Evolutionary conservation across 805 yeast genomes (phyloP).

Genomic region (Teunomyces funiuensis): DNA sequence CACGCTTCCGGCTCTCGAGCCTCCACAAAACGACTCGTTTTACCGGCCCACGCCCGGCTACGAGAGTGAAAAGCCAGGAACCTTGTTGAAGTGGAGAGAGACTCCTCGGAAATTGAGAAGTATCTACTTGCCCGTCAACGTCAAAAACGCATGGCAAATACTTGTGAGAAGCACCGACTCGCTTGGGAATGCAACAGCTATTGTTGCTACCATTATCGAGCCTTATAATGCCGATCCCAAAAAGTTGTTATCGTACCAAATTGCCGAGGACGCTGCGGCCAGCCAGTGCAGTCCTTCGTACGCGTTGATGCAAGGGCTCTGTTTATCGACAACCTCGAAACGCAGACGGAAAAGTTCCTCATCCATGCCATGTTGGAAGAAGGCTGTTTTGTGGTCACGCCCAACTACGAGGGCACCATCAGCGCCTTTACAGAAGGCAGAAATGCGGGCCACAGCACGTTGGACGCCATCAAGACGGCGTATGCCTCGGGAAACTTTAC

Average conservation of each 20-base stretch:
- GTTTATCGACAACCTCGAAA: constrained; percentile 8
- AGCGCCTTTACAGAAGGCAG: constrained; percentile 19
- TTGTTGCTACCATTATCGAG: constrained; percentile 21
- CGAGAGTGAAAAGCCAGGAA: constrained; percentile 20
- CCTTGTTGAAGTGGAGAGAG: constrained; percentile 21
- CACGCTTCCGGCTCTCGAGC: background rate
- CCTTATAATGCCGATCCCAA: constrained; percentile 23
- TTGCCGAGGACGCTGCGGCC: constrained; percentile 20
- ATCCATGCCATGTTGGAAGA: constrained; percentile 14
- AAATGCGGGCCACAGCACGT: constrained; percentile 18
- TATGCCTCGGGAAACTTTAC: constrained; percentile 12
- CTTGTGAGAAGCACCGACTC: constrained; percentile 21
- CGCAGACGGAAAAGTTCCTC: constrained; percentile 15
- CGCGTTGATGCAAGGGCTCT: constrained; percentile 6
- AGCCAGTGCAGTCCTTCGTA: constrained; percentile 23
- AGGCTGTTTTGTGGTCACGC: constrained; percentile 20
- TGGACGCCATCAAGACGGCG: constrained; percentile 19
- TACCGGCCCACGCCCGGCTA: constrained; percentile 23
- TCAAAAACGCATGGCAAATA: constrained; percentile 19
- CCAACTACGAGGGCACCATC: constrained; percentile 22
- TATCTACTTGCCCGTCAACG: constrained; percentile 17
- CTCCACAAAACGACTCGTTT: constrained; percentile 18
- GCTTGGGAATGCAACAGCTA: constrained; percentile 18
- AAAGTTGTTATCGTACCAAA: constrained; percentile 19
- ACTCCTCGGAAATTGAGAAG: constrained; percentile 19